Conservation (phyloP, 257 asterid species). For the Euphrasia confusa region DNA sequence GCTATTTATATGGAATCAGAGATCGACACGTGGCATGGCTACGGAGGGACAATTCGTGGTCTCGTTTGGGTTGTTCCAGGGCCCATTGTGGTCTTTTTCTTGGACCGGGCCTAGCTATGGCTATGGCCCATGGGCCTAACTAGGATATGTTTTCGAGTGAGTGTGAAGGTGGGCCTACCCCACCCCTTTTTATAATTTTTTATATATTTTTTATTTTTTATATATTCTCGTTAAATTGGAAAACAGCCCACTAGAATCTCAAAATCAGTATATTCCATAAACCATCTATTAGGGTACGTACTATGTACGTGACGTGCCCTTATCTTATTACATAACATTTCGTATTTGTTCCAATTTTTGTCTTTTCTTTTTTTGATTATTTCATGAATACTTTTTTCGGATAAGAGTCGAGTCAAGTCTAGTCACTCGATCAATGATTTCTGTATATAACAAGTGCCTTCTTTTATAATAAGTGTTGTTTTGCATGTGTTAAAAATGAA, state of each 20-base stretch:
- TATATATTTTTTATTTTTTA: not conserved
- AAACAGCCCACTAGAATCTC: conserved; percentile 32
- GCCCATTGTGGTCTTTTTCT: not conserved
- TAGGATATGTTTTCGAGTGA: not conserved
- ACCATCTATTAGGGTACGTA: conserved; percentile 16
- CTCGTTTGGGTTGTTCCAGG: not conserved
- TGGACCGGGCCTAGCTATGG: not conserved
- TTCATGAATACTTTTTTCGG: not conserved
- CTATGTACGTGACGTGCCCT: conserved; percentile 25
- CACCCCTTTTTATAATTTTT: not conserved
- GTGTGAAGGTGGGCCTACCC: conserved; percentile 8
- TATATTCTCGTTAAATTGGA: conserved; percentile 28
- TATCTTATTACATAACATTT: conserved; percentile 10
- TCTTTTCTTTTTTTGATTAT: not conserved
- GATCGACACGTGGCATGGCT: not conserved
- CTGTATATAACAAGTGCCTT: too few relatives aligned
- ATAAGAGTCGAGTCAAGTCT: not conserved
- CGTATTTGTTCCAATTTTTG: conserved; percentile 33
- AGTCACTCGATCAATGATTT: too few relatives aligned
- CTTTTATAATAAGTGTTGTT: too few relatives aligned
- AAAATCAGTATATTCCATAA: conserved; percentile 28
- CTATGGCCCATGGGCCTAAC: not conserved
- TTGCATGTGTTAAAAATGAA: too few relatives aligned
- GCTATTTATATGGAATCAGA: not conserved
- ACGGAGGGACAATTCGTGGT: not conserved